Evolutionary conservation across 2,329 filamentous ascomycete species (phyloP), one percentile per base, ranked within the genome.

Genomic region (Cladophialophora yegresii): DNA sequence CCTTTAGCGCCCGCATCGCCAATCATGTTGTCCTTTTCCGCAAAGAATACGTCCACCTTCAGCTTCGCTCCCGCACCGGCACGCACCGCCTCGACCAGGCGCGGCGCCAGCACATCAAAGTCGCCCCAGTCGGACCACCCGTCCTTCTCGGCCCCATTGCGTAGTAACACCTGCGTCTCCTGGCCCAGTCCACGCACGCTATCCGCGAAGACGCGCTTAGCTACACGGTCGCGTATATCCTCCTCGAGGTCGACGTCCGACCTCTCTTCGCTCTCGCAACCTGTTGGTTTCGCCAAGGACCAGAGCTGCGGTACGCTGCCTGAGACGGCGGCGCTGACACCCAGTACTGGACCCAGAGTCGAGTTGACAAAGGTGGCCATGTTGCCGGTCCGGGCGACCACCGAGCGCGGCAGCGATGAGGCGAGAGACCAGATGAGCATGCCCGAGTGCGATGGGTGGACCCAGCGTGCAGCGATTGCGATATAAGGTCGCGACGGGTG

Each of bases 401-500:
- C 9, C 13, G 58, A 61, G 30, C 50, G 49, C 12, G 58, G 58
- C 22, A 61, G 58, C 20, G 33, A 55, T 10, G 49, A 54, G 30
- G 51, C 47, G 26, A 58, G 20, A n/a, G 32, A 45, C 49, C 16
- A 16, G 20, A 32, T 32, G 22, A 36, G 26, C 50, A 55, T 26
- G 20, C 33, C 32, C 22, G 58, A 61, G 13, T 43, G 23, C 12
- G 32, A 45, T 6, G 58, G 22, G 47, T 58, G 58, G 33, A 61
- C 26, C 58, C 58, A 61, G 10, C 51, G 58, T 5, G 16, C 40
- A 1, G 33, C 55, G 33, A 58, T 40, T 7, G 55, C 58, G 20
- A 61, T 54, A 26, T 55, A 61, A 5, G 58, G 58, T 10, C 58
- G 49, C 51, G 49, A 4, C 50, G 58, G 58, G 33, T 61, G 50